Evolutionary conservation across 495 filamentous ascomycete species (phyloP), one percentile per base, ranked within the genome.

Genomic region (Penicillium ucsense): DNA sequence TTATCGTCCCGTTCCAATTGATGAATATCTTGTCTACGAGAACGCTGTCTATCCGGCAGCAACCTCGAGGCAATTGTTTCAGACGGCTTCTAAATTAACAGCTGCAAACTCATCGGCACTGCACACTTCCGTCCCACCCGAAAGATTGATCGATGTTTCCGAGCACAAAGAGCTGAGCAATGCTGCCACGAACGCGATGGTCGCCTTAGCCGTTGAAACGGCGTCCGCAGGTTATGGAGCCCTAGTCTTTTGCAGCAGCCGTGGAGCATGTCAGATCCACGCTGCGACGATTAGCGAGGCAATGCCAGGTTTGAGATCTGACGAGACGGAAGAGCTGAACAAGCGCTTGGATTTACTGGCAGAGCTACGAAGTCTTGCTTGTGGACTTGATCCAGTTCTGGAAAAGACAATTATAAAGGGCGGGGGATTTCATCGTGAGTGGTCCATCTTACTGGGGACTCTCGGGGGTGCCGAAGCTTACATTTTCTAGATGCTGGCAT

Each of bases 21-120:
- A 85, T 41, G 86, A 90, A 51, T 79, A 86, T 49, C 66, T 89
- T 8, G 85, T 89, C n/a, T 84, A 79, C 50, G 84, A 89, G 36
- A 79, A 84, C 53, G 71, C 75, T 9, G 75, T 89, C 8, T 89
- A 88, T 52, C 76, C 75, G 8, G 77, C 80, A 9, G 76, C 74
- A 6, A 82, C 72, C 2, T 80, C 82, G 8, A 77, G 71, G 31
- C 74, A 74, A 31, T 68, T 86, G n/a, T 74, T 85, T 9, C 78
- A 80, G 49, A 79, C 76, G 32, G 73, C 80, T 5, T 75, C 70
- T 8, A 77, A 81, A 49, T 54, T 83, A 31, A 66, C 67, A 35
- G 63, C 68, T 4, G 27, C 45, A 41, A 33, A 39, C 29, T 45
- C 52, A 4, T 59, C 65, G 31, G 66, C 27, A 27, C 51, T 51